A percentile compares a stretch with the other conserved stretches of the same genome.
Conservation (phyloP, 1,284 basidiomycete genomes). For the Trametes sp. region DNA sequence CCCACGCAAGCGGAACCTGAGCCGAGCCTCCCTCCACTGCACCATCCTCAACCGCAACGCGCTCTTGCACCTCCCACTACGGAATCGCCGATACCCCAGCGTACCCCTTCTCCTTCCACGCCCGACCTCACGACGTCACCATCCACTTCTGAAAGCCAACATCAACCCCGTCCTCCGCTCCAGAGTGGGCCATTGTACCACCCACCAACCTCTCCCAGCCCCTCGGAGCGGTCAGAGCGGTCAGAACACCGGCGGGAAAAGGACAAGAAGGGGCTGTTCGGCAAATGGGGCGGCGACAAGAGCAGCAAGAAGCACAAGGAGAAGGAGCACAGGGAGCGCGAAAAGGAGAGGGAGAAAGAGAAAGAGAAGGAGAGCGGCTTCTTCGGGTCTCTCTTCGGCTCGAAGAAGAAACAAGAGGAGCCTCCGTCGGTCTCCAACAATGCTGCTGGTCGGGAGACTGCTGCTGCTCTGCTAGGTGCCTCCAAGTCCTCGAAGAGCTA, state of each 20-base stretch:
- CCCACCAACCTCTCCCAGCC: slow-evolving; percentile 40
- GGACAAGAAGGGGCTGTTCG: slow-evolving; percentile 80
- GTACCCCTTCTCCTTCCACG: slow-evolving; percentile 53
- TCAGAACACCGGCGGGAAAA: slow-evolving; percentile 54
- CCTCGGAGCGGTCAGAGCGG: slow-evolving; percentile 29
- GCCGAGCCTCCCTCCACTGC: slow-evolving; percentile 52
- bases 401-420: slow-evolving; percentile 83
- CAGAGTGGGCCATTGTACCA: slow-evolving; percentile 39
- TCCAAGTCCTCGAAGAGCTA: slow-evolving; percentile 80
- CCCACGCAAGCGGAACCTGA: slow-evolving; percentile 25
- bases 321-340: slow-evolving; percentile 51
- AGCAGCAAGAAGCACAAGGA: slow-evolving; percentile 58
- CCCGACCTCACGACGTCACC: slow-evolving; percentile 36
- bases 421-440: slow-evolving; percentile 56
- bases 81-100: slow-evolving; percentile 49
- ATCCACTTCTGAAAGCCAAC: slow-evolving; percentile 43
- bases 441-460: slow-evolving; percentile 79
- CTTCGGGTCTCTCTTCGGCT: slow-evolving; percentile 88
- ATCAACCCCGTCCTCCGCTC: slow-evolving; percentile 39
- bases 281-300: slow-evolving; percentile 76
- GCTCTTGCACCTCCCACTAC: slow-evolving; percentile 43
- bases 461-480: slow-evolving; percentile 81
- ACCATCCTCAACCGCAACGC: slow-evolving; percentile 62
- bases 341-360: slow-evolving; percentile 75
- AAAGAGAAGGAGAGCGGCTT: slow-evolving; percentile 80